Conservation (phyloP, 2,329 filamentous ascomycete genomes). For the Penicillium rolfsii region DNA sequence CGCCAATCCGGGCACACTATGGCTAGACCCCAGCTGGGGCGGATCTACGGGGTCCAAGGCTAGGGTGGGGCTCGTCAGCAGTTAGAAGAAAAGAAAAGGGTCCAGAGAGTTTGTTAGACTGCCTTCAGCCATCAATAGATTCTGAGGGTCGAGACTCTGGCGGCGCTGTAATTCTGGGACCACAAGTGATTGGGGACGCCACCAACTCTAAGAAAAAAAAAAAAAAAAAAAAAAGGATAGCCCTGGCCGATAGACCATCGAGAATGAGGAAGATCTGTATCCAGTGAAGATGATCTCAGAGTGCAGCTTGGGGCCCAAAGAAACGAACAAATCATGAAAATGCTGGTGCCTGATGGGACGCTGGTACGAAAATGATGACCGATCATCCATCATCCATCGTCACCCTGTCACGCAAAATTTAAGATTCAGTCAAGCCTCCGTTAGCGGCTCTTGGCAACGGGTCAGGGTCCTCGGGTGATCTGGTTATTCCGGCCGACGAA, state of each 20-base stretch:
- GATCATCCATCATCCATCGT: not conserved
- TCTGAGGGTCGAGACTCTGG: not conserved
- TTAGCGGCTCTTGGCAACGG: slow-evolving; percentile 1
- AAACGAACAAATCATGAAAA: slow-evolving; percentile 1
- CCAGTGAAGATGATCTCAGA: too few species aligned
- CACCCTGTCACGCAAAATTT: not conserved
- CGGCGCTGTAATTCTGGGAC: too few species aligned
- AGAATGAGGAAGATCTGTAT: too few species aligned
- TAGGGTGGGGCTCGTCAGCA: not conserved
- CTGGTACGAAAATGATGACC: not conserved
- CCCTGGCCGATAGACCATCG: too few species aligned
- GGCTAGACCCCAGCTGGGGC: not conserved
- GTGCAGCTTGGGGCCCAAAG: not conserved
- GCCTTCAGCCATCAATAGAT: not conserved
- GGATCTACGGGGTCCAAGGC: slow-evolving; percentile 6
- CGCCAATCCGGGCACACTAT: not conserved
- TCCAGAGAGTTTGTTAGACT: not conserved
- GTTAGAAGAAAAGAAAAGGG: not conserved
- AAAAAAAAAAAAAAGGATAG: not conserved
- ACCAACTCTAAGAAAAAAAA: not conserved
- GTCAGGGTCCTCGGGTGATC: not conserved
- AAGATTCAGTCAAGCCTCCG: slow-evolving; percentile 5
- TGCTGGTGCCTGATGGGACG: slow-evolving; percentile 17
- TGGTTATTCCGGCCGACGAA: not conserved
- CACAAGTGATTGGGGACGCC: not conserved